A percentile compares a stretch with the other conserved stretches of the same genome.
phyloP scores from a whole-genome alignment of 1,139 yeast genomes.

The Yamadazyma trypodendri region DNA sequence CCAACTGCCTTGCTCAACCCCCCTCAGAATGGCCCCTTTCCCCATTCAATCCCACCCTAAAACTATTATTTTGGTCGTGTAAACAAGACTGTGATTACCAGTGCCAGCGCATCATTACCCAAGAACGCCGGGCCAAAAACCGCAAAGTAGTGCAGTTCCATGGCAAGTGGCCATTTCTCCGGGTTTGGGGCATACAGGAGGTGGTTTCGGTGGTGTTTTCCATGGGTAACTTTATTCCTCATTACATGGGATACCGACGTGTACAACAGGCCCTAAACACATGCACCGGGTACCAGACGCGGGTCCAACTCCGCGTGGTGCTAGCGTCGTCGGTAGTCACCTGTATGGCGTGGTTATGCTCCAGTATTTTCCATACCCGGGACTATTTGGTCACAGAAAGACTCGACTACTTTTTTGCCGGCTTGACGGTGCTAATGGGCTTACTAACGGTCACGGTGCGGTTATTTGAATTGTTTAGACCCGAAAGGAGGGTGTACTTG shows the following conservation, averaged over 20 bases:
- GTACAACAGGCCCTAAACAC: constrained; percentile 22
- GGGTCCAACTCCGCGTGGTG: constrained; percentile 38
- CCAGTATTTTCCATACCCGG: constrained; percentile 83
- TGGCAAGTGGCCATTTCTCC: constrained; percentile 93
- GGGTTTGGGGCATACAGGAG: constrained; percentile 80
- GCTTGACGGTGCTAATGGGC: constrained; percentile 78
- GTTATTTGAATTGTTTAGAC: constrained; percentile 22
- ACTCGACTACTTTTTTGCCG: constrained; percentile 90
- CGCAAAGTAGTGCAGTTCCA: constrained; percentile 73
- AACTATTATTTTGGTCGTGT: constrained; percentile 73
- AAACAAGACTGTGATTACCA: constrained; percentile 83
- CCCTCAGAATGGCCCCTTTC: constrained; percentile 22
- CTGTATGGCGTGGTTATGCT: constrained; percentile 84
- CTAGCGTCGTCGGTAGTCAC: constrained; percentile 52
- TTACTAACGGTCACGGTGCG: constrained; percentile 65
- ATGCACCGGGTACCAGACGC: constrained; percentile 11
- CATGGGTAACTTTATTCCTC: constrained; percentile 74
- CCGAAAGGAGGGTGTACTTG: constrained; percentile 16
- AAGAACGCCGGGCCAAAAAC: constrained; percentile 38
- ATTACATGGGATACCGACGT: constrained; percentile 55
- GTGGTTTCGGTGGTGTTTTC: constrained; percentile 80
- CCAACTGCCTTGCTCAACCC: constrained; percentile 17
- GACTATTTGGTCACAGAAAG: constrained; percentile 79
- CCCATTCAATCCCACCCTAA: constrained; percentile 37
- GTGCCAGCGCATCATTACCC: constrained; percentile 77